Base-by-base conservation (phyloP, 208 protist genomes). In the Crithidia thermophila region DNA sequence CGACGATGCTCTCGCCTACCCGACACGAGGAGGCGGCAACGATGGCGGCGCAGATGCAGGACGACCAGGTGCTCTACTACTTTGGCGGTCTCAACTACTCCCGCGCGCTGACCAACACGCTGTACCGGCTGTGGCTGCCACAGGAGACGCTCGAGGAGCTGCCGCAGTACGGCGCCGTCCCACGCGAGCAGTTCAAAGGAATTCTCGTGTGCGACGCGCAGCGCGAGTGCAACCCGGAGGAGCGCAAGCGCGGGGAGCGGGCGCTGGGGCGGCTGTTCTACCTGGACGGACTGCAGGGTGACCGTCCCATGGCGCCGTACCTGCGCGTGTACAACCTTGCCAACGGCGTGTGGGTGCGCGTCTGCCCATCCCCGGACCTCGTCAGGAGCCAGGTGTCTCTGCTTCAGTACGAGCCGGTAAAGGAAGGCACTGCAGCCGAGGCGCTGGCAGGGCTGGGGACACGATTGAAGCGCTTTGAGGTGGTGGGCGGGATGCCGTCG, bases 111-210 rank as follows among this genome's bases (percentile, higher is more conserved):
- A 87, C 68, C 45, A 79, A 70, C 72, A 72, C 73, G 10, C 67
- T 85, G 20, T 63, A 79, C 51, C 71, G 74, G 18, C 60, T 79
- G 27, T 82, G 78, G 69, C 64, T 87, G 27, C 84, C 80, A 13
- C 51, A 61, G 23, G 61, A 67, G 21, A 56, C 59, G 47, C 61
- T 75, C 30, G 72, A 81, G 67, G 70, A 79, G 53, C 58, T 87
- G 46, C 68, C 77, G 33, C 75, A 86, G 65, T 77, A 79, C 67
- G 78, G 84, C 11, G 73, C 72, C 9, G 61, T 61, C 20, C 81
- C 84, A 31, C 78, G 74, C 1, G 40, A 55, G 59, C 81, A 90
- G 66, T 85, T 84, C 66, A 83, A 86, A 40, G 80, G 78, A 34
- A 39, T 77, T 16, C 55, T 82, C 0, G 72, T 90, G 40, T 73